Base-by-base conservation (phyloP, 139 green algal genomes). In the Eudorina sp. region DNA sequence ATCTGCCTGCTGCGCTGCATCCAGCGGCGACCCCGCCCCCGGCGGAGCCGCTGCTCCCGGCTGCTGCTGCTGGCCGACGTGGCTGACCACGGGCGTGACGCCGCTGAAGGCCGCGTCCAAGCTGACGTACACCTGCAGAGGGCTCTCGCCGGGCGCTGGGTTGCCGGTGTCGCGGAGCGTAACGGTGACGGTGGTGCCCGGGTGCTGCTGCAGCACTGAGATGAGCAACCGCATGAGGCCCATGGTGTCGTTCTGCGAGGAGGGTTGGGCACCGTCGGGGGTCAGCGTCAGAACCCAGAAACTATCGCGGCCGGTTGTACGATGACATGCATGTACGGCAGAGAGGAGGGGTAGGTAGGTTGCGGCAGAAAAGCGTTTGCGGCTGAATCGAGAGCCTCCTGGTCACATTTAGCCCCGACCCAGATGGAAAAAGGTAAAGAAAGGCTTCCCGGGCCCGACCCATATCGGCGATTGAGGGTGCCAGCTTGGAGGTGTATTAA, bases 141-240 rank as follows among this genome's bases (percentile, higher is more conserved):
- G 48, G 29, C 11, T 51, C 19, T 34, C n/a, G 2, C 48, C 75
- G 2, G 75, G 48, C 8, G 21, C 48, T 14, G n/a, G 31, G 0
- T 4, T 51, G 75, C 36, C 38, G 3, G 77, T 73, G 77, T 84
- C 79, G 1, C 41, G 79, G 19, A 86, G 80, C 6, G 60, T 86
- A 3, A 86, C 80, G 4, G 80, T 77, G 31, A 86, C 29, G 43
- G 14, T 77, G n/a, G 43, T 53, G 18, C 80, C 80, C 9, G 80
- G 80, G n/a, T 77, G 13, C 29, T 53, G n/a, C 11, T 27, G 40
- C 80, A 86, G n/a, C 62, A 86, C 58, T 46, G 46, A 18, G 5
- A 86, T 38, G 16, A 86, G 62, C 45, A 77, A 29, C 43, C 43
- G n/a, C n/a, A 86, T 21, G 14, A 86, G 80, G 3, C 21, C 80